Conservation (phyloP, 345 rosid species). For the Chamaenerion angustifolium region DNA sequence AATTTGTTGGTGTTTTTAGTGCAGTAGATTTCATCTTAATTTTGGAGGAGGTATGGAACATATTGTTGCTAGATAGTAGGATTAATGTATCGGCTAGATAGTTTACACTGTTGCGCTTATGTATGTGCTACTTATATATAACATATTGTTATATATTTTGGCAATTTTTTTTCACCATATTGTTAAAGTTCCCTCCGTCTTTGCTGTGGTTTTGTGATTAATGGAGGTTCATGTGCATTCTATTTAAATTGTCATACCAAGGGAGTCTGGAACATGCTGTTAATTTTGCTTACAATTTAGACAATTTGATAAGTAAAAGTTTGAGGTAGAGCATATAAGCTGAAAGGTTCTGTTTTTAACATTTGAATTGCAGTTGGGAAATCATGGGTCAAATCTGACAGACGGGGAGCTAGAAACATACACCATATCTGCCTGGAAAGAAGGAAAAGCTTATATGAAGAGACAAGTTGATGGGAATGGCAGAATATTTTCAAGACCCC, state of each 20-base stretch:
- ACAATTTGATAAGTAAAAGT: not conserved
- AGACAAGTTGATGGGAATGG: constrained; percentile 60
- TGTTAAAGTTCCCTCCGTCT: too few species aligned
- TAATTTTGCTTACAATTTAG: too few species aligned
- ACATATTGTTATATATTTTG: too few species aligned
- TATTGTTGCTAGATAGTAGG: too few species aligned
- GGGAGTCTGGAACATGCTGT: too few species aligned
- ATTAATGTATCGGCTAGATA: too few species aligned
- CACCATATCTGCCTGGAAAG: constrained; percentile 97
- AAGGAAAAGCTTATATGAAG: constrained; percentile 53
- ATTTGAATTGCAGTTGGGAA: constrained; percentile 40
- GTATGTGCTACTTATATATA: too few species aligned
- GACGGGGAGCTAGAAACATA: constrained; percentile 76
- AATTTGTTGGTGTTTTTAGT: constrained; percentile 58
- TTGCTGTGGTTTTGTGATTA: too few species aligned
- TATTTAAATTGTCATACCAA: too few species aligned
- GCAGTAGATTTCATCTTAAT: constrained; percentile 59
- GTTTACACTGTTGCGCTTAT: too few species aligned
- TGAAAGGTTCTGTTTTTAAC: not conserved
- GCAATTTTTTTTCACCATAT: too few species aligned
- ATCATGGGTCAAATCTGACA: constrained; percentile 54
- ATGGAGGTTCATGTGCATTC: too few species aligned
- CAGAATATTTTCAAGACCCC: constrained; percentile 32
- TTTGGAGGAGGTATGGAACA: constrained; percentile 66
- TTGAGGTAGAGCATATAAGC: not conserved